Evolutionary conservation across 2,329 filamentous ascomycete species (phyloP), one percentile per base, ranked within the genome.

Genomic region (Blastomyces percursus): DNA sequence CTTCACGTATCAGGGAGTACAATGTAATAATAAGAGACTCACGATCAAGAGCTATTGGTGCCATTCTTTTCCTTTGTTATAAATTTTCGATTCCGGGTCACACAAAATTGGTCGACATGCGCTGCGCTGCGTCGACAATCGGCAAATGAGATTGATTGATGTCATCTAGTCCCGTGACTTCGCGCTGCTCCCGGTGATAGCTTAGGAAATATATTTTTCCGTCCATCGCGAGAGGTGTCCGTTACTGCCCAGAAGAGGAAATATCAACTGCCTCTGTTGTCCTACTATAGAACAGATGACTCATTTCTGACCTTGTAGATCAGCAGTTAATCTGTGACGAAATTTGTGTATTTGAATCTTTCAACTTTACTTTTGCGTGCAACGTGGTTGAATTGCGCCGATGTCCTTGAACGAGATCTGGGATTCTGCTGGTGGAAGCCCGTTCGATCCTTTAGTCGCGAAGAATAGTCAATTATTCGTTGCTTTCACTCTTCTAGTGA

Each of bases 371-470:
- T 54, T 54, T 50, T 24, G n/a, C 24, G 11, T 35, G 14, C 24
- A 19, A 19, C 48, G 21, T 11, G 2, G 24, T 46, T 56, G 21
- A 54, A 30, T 54, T 63, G 64, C 62, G 66, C 72, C 72, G 71
- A 80, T 80, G 79, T 90, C 89, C 82, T 81, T 96, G 77, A 86
- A 88, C 78, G 86, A 94, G 77, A 84, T 96, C 80, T 97, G 93
- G 93, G 88, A 95, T 83, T 89, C 90, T 82, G 90, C 92, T 80
- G 85, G 89, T 77, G 85, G 86, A 82, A 89, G 86, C 80, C 90
- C 91, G 66, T 97, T 94, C 80, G 78, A 86, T 70, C 91, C 93
- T 65, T 74, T 85, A 63, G 79, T 97, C 71, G 83, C 84, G 75
- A 97, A 97, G 80, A 84, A 86, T 72, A 86, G 80, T 74, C 94